These are phyloP conservation scores for Hippophae rhamnoides DNA, from an alignment of 306 rosid genomes.

Conservation along the genomic window DNA sequence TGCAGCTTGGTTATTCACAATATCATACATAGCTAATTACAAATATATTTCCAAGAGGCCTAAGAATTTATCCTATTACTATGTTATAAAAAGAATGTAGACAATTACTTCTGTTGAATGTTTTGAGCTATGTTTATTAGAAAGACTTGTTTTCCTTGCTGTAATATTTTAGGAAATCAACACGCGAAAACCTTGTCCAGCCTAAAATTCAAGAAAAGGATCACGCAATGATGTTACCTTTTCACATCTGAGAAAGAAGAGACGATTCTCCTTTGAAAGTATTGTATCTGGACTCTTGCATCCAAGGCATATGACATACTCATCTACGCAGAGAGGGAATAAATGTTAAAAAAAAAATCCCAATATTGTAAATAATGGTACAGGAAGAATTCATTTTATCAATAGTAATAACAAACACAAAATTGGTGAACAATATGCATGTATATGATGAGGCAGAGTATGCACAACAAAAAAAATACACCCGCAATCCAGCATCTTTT, in stretches of 20 bases:
- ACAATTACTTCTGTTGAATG: constrained; percentile 1
- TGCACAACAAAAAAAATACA: no score
- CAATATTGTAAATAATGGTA: neutral
- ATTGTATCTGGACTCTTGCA: constrained; percentile 96
- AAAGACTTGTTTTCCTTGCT: constrained; percentile 20
- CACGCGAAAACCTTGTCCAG: neutral
- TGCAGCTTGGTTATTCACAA: no score
- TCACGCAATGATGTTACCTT: constrained; percentile 39
- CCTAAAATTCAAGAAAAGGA: neutral
- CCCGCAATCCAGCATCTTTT: no score
- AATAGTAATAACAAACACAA: neutral
- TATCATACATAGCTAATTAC: neutral
- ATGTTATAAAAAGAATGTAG: constrained; percentile 20
- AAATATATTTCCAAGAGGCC: constrained; percentile 11
- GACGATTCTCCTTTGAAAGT: constrained; percentile 90
- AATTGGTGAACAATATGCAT: no score
- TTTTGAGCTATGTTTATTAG: neutral
- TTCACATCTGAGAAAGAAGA: constrained; percentile 93
- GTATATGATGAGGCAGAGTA: no score
- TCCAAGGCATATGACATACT: constrained; percentile 81
- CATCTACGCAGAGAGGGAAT: constrained; percentile 41
- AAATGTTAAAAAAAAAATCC: neutral
- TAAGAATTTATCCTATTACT: constrained; percentile 10
- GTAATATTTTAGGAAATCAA: neutral
- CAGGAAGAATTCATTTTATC: neutral